Percentiles rank a stretch among this genome's conserved stretches.
Conservation (phyloP, 169 alveolate genomes). For the Plasmodium adleri region DNA sequence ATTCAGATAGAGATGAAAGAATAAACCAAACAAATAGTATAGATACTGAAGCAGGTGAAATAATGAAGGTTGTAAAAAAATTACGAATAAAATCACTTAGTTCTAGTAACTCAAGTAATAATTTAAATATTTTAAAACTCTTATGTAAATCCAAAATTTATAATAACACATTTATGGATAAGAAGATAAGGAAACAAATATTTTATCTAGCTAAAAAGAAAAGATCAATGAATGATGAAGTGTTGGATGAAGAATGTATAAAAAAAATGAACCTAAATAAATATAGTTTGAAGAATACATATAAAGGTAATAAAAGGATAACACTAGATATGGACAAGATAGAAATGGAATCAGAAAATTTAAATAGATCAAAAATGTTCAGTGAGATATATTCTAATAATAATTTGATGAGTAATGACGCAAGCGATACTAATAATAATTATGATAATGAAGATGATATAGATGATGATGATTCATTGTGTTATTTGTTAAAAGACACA, state of each 20-base stretch:
- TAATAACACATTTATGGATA: slow-evolving; percentile 51
- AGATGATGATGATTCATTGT: background rate
- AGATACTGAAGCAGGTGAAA: background rate
- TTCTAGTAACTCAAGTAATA: slow-evolving; percentile 38
- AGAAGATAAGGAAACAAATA: slow-evolving; percentile 44
- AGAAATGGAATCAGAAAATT: slow-evolving; percentile 3
- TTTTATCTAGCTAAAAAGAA: slow-evolving; percentile 41
- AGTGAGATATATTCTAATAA: background rate
- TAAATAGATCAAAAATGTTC: background rate
- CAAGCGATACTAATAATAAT: background rate
- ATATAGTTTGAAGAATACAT: too few species aligned
- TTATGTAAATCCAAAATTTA: slow-evolving; percentile 22
- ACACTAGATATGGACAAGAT: slow-evolving; percentile 1
- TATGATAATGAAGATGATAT: background rate
- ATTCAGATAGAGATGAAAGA: background rate
- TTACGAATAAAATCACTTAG: slow-evolving; percentile 35
- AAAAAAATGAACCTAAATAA: background rate
- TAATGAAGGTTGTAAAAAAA: slow-evolving; percentile 12
- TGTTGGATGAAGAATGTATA: slow-evolving; percentile 16
- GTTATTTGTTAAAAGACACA: slow-evolving; percentile 6
- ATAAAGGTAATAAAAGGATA: background rate
- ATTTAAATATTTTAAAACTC: slow-evolving; percentile 46
- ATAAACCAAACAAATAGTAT: background rate
- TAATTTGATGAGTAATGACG: background rate
- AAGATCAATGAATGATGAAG: slow-evolving; percentile 15